phyloP scores from a whole-genome alignment of 2,329 filamentous ascomycete genomes.

The Cladophialophora chaetospira region DNA sequence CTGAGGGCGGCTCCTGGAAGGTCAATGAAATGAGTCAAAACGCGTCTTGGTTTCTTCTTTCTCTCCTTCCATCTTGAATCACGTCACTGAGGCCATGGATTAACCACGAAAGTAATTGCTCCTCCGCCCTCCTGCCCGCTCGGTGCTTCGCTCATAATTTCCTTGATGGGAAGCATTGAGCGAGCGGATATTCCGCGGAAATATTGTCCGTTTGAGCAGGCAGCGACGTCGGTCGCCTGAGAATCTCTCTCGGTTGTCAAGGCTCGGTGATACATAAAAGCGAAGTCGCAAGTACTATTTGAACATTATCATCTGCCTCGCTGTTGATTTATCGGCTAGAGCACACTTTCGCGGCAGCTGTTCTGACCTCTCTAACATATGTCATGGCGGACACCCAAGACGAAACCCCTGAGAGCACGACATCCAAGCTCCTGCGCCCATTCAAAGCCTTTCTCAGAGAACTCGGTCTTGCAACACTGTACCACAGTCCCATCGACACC shows the following conservation, averaged over 20 bases:
- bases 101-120: too few species aligned
- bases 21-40: too few species aligned
- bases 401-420: background rate
- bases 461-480: slow-evolving; percentile 43
- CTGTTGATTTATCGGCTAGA: too few species aligned
- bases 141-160: background rate
- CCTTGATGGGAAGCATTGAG: background rate
- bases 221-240: background rate
- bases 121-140: too few species aligned
- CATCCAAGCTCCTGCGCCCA: slow-evolving; percentile 2
- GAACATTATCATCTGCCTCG: too few species aligned
- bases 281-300: too few species aligned
- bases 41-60: too few species aligned
- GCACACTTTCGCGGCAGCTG: too few species aligned
- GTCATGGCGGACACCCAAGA: slow-evolving; percentile 2
- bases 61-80: too few species aligned
- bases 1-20: too few species aligned
- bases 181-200: background rate
- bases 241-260: background rate
- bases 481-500: slow-evolving; percentile 41
- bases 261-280: background rate
- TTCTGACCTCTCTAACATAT: too few species aligned
- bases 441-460: slow-evolving; percentile 32
- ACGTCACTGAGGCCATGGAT: too few species aligned
- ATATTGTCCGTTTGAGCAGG: background rate